Percentiles rank a stretch among this genome's conserved stretches.
Evolutionary conservation across 2,329 filamentous ascomycete genomes (phyloP).

Genomic region (Colletotrichum sp.): DNA sequence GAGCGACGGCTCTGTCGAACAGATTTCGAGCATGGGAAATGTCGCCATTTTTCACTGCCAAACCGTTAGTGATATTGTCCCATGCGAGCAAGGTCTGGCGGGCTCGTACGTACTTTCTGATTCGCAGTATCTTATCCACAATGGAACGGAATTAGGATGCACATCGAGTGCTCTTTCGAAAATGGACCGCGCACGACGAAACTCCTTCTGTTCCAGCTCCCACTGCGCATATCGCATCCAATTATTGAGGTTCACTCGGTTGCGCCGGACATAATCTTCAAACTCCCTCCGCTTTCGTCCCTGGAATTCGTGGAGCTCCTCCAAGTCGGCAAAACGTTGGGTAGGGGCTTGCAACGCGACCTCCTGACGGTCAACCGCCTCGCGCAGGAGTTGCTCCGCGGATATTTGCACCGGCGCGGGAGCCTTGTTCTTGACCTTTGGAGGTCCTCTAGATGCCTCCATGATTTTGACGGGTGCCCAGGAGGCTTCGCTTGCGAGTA

Average conservation of each 20-base stretch:
- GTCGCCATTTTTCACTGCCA: conserved; percentile 59
- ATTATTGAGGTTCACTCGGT: conserved; percentile 95
- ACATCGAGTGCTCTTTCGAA: conserved; percentile 96
- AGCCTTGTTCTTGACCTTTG: conserved; percentile 98
- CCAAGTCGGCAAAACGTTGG: conserved; percentile 92
- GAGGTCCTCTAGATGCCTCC: conserved; percentile 90
- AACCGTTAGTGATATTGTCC: neutral
- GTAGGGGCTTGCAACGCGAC: conserved; percentile 86
- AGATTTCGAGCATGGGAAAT: conserved; percentile 97
- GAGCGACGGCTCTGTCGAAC: conserved; percentile 91
- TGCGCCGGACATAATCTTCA: conserved; percentile 96
- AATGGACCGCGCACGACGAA: conserved; percentile 85
- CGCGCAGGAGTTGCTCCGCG: conserved; percentile 94
- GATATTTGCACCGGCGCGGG: conserved; percentile 90
- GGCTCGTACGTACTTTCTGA: conserved; percentile 82
- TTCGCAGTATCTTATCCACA: conserved; percentile 95
- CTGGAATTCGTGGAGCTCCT: conserved; percentile 97
- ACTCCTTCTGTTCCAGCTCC: conserved; percentile 99
- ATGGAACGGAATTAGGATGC: conserved; percentile 81
- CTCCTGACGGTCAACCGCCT: conserved; percentile 97
- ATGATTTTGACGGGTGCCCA: conserved; percentile 55
- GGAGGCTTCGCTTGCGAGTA: neutral
- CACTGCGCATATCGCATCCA: conserved; percentile 98
- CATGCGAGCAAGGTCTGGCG: neutral
- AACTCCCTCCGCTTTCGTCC: conserved; percentile 96